Evolutionary conservation across 2,329 filamentous ascomycete genomes (phyloP), one percentile per base, ranked within the genome.

Genomic region (Calonectria montana): DNA sequence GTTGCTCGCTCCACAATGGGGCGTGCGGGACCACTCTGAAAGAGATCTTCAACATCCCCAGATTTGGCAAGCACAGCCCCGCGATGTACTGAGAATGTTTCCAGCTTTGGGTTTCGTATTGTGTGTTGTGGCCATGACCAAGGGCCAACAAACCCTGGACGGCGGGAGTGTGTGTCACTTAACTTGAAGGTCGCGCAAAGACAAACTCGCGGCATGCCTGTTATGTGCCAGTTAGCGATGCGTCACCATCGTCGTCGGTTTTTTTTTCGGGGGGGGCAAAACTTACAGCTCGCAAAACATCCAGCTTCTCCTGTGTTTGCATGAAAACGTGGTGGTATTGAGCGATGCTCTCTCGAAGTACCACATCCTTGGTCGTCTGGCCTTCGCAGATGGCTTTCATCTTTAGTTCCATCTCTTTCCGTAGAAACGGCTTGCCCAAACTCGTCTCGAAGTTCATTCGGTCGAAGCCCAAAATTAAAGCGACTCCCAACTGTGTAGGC

Each of bases 311-410:
- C 78, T 92, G 90, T 1, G 95, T 96, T 80, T 96, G 94, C 77
- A 93, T 87, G 84, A 96, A 99, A 16, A 98, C 94, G 65, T 92
- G 91, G 63, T 93, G 91, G 82, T 98, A 99, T 86, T 97, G 94
- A 72, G 92, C 90, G 68, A 99, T 87, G 81, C 94, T 98, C 82
- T 97, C 93, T 67, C 92, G 88, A 48, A 99, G 89, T 57, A 99
- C 94, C 23, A 91, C 89, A 66, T 90, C 88, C 79, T 91, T 93
- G 39, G 92, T 94, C 75, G 91, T 93, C 64, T 90, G 91, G 29
- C 97, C 97, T 71, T 96, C 95, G 84, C 97, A 98, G 69, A 99
- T 98, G 70, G 94, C 94, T 82, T 96, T 97, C 96, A 99, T 98
- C 82, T 95, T 94, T 73, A 95, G 86, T 84, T 99, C 97, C 95